These are phyloP conservation scores for Maudiozyma saulgeensis DNA, from an alignment of 805 yeast species.

Conservation along the genomic window DNA sequence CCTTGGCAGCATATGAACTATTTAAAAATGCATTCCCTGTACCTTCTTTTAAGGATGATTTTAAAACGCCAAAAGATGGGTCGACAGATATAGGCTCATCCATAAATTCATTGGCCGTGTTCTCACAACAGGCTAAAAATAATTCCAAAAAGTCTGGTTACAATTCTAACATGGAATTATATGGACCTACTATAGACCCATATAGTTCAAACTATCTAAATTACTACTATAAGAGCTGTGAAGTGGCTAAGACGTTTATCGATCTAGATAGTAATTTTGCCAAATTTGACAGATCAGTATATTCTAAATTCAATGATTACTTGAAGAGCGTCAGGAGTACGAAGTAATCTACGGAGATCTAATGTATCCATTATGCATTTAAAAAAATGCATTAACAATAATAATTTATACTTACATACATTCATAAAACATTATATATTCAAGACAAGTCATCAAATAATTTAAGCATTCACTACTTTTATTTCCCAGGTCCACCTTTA, in stretches of 20 bases:
- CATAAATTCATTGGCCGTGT: conserved; percentile 15
- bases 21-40: conserved; percentile 41
- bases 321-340: conserved; percentile 1
- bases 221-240: conserved; percentile 47
- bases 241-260: conserved; percentile 50
- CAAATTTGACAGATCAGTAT: conserved; percentile 42
- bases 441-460: no score
- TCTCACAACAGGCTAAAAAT: conserved; percentile 9
- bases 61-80: conserved; percentile 4
- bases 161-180: conserved; percentile 11
- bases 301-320: conserved; percentile 29
- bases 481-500: no score
- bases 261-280: conserved; percentile 56
- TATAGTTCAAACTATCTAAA: conserved; percentile 35
- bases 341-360: no score
- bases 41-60: neutral
- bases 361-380: no score
- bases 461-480: no score
- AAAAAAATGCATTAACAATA: no score
- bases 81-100: conserved; percentile 17
- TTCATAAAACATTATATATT: no score
- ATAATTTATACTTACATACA: no score
- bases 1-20: conserved; percentile 92
- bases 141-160: conserved; percentile 5
- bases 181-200: conserved; percentile 22